Base-by-base conservation (phyloP, 331 rosid species). In the Arachis monticola region DNA sequence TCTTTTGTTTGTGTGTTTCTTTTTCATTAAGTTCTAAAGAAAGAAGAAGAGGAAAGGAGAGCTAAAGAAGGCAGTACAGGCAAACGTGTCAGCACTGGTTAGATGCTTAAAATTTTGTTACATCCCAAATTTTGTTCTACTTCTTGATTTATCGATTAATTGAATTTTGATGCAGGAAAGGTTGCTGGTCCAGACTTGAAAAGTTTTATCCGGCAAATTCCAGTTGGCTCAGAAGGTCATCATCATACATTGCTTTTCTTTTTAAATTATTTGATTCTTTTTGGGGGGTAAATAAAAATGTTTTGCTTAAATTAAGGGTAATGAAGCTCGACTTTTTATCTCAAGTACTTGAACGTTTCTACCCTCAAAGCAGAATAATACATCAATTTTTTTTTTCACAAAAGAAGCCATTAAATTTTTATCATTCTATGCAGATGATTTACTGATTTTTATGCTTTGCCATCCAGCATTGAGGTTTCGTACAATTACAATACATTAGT, bases 161-260 rank as follows among this genome's bases (percentile, higher is more conserved):
- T 57, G 63, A 13, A 69, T 17, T 70, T 71, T 17, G 70, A 0
- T 60, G 22, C 75, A 92, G 97, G 82, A 70, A 87, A 86, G 77
- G 86, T 57, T 72, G 72, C 81, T 73, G 93, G 93, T 64, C 93
- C 97, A 45, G 96, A 94, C 80, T 82, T 94, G 84, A 88, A 80
- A 81, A 90, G 96, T 84, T 94, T 94, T 77, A 81, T 94, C 60
- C 89, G 50, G 81, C 99, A 94, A 80, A 83, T 92, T 69, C 93
- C 88, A 45, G 81, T 30, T 8, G 44, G 85, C 81, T 86, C 95
- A 2, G 83, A 94, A 90, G 98, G 97, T 17, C 22, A 17, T 91
- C 32, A 38, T 74, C 76, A 51, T 64, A 44, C 76, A 60, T 2
- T 52, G 44, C 31, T 73, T 40, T 50, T 60, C 2, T 52, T 48